phyloP scores from a whole-genome alignment of 257 asterid species.

The Dorcoceras hygrometricum region DNA sequence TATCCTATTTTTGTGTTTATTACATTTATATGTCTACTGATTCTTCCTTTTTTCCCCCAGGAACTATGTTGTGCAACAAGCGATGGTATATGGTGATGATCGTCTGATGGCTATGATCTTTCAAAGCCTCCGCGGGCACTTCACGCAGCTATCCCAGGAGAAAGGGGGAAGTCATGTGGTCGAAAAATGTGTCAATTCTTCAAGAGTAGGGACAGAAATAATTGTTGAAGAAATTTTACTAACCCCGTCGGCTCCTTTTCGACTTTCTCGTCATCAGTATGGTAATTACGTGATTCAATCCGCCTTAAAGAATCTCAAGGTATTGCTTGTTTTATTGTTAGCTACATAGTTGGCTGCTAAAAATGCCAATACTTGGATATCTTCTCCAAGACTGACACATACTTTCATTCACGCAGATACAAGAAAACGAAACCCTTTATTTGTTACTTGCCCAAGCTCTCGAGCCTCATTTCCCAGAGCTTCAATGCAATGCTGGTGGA shows the following conservation, averaged over 20 bases:
- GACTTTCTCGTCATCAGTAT: slow-evolving; percentile 30
- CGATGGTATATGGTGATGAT: neutral
- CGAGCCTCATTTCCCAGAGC: neutral
- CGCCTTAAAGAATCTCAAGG: slow-evolving; percentile 34
- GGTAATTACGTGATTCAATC: slow-evolving; percentile 54
- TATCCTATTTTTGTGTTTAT: neutral
- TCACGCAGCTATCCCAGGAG: slow-evolving; percentile 23
- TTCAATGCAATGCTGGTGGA: slow-evolving; percentile 3
- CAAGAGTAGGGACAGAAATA: neutral
- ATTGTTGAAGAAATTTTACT: slow-evolving; percentile 31
- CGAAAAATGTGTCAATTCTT: slow-evolving; percentile 37
- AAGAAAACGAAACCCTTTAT: neutral
- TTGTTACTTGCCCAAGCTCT: neutral
- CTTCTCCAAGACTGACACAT: neutral
- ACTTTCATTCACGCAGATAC: slow-evolving; percentile 5
- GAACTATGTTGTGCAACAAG: slow-evolving; percentile 47
- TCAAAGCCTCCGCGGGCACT: slow-evolving; percentile 8
- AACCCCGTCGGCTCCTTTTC: neutral
- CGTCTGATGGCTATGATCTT: neutral
- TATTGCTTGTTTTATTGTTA: slow-evolving; percentile 2
- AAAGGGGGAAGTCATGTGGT: slow-evolving; percentile 39
- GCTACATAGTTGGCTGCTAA: neutral
- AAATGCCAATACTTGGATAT: neutral
- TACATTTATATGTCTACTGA: neutral
- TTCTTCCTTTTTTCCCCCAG: slow-evolving; percentile 16